These are phyloP conservation scores for Globomyces pollinis-pini DNA, from an alignment of 192 early-diverging fungal species.

Conservation along the genomic window DNA sequence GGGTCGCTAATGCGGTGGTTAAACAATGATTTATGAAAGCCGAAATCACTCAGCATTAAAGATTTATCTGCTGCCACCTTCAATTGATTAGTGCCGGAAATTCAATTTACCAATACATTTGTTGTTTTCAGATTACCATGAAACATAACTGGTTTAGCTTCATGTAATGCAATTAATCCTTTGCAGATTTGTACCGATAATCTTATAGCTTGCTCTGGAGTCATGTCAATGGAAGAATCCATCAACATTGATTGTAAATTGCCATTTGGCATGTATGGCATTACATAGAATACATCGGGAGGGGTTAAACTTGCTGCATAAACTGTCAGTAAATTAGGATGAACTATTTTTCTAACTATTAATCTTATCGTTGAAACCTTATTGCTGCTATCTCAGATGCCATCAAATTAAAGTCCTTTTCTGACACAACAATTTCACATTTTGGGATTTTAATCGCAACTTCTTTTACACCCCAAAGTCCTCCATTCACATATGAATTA, in stretches of 20 bases:
- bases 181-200: conserved; percentile 22
- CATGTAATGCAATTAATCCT: conserved; percentile 32
- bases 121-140: conserved; percentile 35
- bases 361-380: background rate
- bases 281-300: conserved; percentile 33
- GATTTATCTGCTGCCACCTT: conserved; percentile 18
- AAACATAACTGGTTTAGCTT: conserved; percentile 23
- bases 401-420: conserved; percentile 3
- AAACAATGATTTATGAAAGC: conserved; percentile 19
- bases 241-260: conserved; percentile 22
- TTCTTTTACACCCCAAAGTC: conserved; percentile 22
- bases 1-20: background rate
- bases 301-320: conserved; percentile 26
- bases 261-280: conserved; percentile 19
- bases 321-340: conserved; percentile 23
- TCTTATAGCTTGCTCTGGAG: conserved; percentile 10
- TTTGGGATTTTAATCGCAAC: conserved; percentile 26
- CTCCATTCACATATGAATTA: conserved; percentile 19
- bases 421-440: conserved; percentile 3
- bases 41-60: conserved; percentile 32
- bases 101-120: conserved; percentile 32
- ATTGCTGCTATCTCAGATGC: conserved; percentile 1
- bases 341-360: conserved; percentile 27
- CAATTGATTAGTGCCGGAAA: background rate
- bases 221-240: conserved; percentile 33